These are phyloP conservation scores for Fragosphaeria purpurea DNA, from an alignment of 2,329 filamentous ascomycete genomes.

Conservation along the genomic window DNA sequence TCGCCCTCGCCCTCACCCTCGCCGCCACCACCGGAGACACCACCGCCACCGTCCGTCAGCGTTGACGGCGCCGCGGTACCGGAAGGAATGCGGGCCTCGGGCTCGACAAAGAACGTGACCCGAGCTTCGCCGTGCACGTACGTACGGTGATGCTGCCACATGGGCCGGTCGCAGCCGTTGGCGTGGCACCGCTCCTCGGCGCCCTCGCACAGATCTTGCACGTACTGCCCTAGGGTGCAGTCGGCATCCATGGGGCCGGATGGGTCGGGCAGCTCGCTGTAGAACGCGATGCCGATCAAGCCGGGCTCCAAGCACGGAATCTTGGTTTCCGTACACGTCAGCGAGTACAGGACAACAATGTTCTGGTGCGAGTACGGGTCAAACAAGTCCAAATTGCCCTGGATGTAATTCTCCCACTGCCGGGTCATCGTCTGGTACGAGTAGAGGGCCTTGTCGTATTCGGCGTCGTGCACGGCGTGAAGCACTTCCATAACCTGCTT, in stretches of 20 bases:
- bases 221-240: slow-evolving; percentile 87
- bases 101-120: slow-evolving; percentile 82
- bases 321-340: slow-evolving; percentile 87
- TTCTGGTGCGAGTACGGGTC: slow-evolving; percentile 95
- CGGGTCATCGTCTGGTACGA: slow-evolving; percentile 90
- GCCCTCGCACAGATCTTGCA: slow-evolving; percentile 75
- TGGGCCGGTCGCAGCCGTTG: slow-evolving; percentile 76
- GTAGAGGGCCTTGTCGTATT: slow-evolving; percentile 90
- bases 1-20: slow-evolving; percentile 20
- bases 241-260: slow-evolving; percentile 65
- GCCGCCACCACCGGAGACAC: neutral
- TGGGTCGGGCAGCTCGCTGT: slow-evolving; percentile 70
- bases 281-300: slow-evolving; percentile 83
- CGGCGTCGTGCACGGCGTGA: slow-evolving; percentile 88
- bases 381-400: slow-evolving; percentile 79
- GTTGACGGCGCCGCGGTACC: slow-evolving; percentile 44
- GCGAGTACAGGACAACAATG: slow-evolving; percentile 86
- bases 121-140: slow-evolving; percentile 96
- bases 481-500: slow-evolving; percentile 86
- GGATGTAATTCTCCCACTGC: slow-evolving; percentile 92
- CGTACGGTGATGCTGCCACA: slow-evolving; percentile 88
- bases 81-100: slow-evolving; percentile 40
- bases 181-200: slow-evolving; percentile 70
- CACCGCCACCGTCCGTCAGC: neutral
- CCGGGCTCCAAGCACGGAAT: slow-evolving; percentile 88